These are phyloP conservation scores for Erythrophleum fordii DNA, from an alignment of 306 rosid genomes.

Conservation along the genomic window DNA sequence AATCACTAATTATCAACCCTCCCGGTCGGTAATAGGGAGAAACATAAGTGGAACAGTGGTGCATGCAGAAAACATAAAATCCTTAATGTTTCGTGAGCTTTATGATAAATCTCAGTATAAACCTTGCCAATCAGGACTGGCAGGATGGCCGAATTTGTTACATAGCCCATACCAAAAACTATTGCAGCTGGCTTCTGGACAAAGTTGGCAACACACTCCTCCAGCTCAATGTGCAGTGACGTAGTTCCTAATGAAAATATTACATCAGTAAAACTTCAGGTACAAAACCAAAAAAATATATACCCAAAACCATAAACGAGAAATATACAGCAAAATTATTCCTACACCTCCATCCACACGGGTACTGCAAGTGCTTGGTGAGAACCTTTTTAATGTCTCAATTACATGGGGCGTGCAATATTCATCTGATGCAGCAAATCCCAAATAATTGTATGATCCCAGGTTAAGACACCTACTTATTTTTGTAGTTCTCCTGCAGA, in stretches of 20 bases:
- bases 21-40: constrained; percentile 39
- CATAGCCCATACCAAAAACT: constrained; percentile 73
- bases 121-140: constrained; percentile 69
- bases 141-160: constrained; percentile 64
- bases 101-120: not conserved
- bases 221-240: constrained; percentile 49
- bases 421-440: constrained; percentile 73
- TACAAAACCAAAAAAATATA: not conserved
- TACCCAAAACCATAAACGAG: too few relatives aligned
- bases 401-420: constrained; percentile 70
- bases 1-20: constrained; percentile 69
- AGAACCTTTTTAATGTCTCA: constrained; percentile 53
- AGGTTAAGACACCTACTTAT: constrained; percentile 60
- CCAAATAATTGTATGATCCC: constrained; percentile 72
- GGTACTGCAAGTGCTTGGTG: constrained; percentile 66
- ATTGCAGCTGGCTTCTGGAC: constrained; percentile 69
- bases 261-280: not conserved
- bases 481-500: constrained; percentile 57
- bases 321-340: not conserved
- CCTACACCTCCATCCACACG: constrained; percentile 64
- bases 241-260: constrained; percentile 52
- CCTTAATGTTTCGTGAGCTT: not conserved
- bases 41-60: not conserved
- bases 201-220: constrained; percentile 60
- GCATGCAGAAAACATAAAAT: not conserved